Conservation (phyloP, 148 eudicot species). For the Rhododendron griersonianum region DNA sequence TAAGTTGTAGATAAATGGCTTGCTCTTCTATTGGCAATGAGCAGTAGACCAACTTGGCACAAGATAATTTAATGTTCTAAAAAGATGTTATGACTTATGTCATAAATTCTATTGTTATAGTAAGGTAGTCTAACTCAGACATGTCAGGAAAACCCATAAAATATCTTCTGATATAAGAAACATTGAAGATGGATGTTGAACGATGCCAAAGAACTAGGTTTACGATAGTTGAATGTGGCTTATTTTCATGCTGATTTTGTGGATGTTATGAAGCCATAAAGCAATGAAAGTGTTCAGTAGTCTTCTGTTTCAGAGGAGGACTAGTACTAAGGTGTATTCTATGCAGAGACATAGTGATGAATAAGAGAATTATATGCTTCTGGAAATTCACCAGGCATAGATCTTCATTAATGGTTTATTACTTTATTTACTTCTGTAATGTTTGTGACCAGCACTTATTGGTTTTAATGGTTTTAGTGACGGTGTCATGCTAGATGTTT, state of each 20-base stretch:
- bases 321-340: neutral
- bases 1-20: neutral
- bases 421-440: neutral
- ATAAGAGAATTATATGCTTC: neutral
- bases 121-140: neutral
- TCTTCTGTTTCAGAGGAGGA: neutral
- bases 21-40: neutral
- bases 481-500: neutral
- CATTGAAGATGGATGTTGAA: neutral
- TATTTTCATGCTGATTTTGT: neutral
- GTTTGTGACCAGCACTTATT: neutral
- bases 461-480: neutral
- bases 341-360: neutral
- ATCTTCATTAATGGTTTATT: neutral
- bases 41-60: constrained; percentile 4
- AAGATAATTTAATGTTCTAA: neutral
- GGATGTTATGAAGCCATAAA: neutral
- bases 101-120: neutral
- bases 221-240: neutral
- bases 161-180: neutral
- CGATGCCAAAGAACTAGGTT: neutral
- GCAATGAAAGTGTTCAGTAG: neutral
- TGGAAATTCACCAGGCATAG: neutral
- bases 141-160: neutral
- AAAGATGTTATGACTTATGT: neutral